Conservation (phyloP, 1,139 yeast genomes). For the Pichia sp. region DNA sequence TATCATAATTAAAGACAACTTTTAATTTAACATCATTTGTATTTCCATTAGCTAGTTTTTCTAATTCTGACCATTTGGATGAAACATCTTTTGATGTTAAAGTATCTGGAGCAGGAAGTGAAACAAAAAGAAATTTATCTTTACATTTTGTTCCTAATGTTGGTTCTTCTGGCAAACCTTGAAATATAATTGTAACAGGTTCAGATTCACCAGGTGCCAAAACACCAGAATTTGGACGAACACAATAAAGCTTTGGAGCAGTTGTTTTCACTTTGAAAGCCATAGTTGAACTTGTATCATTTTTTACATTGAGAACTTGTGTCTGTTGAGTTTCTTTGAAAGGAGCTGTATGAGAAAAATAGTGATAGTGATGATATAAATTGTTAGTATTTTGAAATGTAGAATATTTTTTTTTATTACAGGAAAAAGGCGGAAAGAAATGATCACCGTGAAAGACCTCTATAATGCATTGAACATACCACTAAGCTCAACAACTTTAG, state of each 20-base stretch:
- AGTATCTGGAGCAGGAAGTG: constrained; percentile 64
- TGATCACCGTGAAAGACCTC: background rate
- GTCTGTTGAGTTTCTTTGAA: constrained; percentile 63
- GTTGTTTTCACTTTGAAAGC: constrained; percentile 98
- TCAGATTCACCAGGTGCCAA: constrained; percentile 68
- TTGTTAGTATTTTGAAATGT: no score
- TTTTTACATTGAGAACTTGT: constrained; percentile 60
- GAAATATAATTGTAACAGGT: constrained; percentile 76
- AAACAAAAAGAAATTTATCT: constrained; percentile 87
- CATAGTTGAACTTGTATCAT: constrained; percentile 45
- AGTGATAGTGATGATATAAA: background rate
- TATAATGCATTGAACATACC: constrained; percentile 46
- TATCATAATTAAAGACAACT: constrained; percentile 50
- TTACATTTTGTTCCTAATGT: constrained; percentile 68
- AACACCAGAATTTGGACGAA: constrained; percentile 87
- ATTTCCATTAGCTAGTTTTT: constrained; percentile 53
- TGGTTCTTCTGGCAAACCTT: constrained; percentile 76
- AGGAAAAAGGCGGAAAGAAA: background rate
- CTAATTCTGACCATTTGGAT: constrained; percentile 68
- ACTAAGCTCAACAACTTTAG: constrained; percentile 59
- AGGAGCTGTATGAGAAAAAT: constrained; percentile 39
- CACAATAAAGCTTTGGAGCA: constrained; percentile 91
- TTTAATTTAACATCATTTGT: constrained; percentile 71
- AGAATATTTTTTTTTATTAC: no score
- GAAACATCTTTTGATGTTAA: constrained; percentile 54